phyloP scores from a whole-genome alignment of 305 asterid genomes.

The Rubia peregrina region DNA sequence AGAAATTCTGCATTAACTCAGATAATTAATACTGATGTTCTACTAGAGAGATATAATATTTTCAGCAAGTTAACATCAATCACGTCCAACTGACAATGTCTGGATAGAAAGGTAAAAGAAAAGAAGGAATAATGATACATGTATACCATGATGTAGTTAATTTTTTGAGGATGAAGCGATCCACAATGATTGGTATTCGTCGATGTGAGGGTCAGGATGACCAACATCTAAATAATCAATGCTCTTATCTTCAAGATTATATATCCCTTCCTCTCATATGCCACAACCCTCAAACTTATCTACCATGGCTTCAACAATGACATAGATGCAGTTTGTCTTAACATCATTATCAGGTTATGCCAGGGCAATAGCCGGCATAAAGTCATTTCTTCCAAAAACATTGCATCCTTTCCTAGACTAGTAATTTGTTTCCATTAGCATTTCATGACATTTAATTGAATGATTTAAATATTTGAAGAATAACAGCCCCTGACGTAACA shows the following conservation, averaged over 20 bases:
- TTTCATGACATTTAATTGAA: neutral
- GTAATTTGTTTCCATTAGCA: neutral
- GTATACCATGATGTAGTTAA: too few relatives aligned
- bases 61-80: too few relatives aligned
- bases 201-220: neutral
- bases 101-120: too few relatives aligned
- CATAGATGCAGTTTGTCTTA: neutral
- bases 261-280: neutral
- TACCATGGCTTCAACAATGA: too few relatives aligned
- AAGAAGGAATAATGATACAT: too few relatives aligned
- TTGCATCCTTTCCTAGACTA: neutral
- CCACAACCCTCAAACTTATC: too few relatives aligned
- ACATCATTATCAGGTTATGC: neutral
- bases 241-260: neutral
- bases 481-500: too few relatives aligned
- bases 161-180: neutral
- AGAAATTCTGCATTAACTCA: too few relatives aligned
- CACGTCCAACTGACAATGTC: too few relatives aligned
- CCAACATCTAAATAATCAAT: neutral
- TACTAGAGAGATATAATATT: too few relatives aligned
- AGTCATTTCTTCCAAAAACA: neutral
- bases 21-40: too few relatives aligned
- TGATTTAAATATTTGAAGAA: neutral
- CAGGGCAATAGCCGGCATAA: neutral
- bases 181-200: neutral